These are phyloP conservation scores for Xanthoconium separans DNA, from an alignment of 1,284 basidiomycete genomes.

Conservation along the genomic window DNA sequence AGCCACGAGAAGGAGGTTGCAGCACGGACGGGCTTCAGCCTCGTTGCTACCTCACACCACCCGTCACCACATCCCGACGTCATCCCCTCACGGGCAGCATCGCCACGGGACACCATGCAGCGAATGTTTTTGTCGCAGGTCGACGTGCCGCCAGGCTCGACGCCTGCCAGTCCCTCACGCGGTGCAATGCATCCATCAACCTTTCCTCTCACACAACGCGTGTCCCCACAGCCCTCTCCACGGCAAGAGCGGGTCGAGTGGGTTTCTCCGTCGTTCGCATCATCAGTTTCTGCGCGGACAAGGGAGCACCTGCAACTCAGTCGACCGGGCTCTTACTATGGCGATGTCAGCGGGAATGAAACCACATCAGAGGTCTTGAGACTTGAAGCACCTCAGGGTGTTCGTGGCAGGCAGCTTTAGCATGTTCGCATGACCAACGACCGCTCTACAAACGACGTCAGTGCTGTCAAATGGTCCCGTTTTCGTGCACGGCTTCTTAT, in stretches of 20 bases:
- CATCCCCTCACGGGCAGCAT: conserved; percentile 24
- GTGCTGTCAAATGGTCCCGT: conserved; percentile 5
- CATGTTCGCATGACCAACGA: conserved; percentile 4
- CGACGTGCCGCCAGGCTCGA: conserved; percentile 17
- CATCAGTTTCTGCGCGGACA: conserved; percentile 20
- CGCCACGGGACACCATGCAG: conserved; percentile 24
- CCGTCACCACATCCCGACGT: conserved; percentile 23
- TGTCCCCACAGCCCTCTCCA: conserved; percentile 33
- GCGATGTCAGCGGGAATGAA: conserved; percentile 34
- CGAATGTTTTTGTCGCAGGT: conserved; percentile 24
- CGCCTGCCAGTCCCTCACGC: conserved; percentile 16
- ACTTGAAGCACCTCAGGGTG: conserved; percentile 2
- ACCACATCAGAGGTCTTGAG: conserved; percentile 10
- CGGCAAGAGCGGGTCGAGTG: conserved; percentile 30
- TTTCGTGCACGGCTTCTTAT: conserved; percentile 9
- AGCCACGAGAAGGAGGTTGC: conserved; percentile 28
- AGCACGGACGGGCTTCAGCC: conserved; percentile 31
- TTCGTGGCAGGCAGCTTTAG: conserved; percentile 11
- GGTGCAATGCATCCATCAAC: conserved; percentile 9
- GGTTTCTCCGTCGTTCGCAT: conserved; percentile 17
- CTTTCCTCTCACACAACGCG: conserved; percentile 18
- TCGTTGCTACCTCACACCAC: conserved; percentile 33
- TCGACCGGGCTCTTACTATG: conserved; percentile 25
- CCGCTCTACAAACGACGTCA: conserved; percentile 8
- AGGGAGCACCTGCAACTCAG: conserved; percentile 13